These are phyloP conservation scores for Nakazawaea siamensis DNA, from an alignment of 805 yeast genomes.

Conservation along the genomic window DNA sequence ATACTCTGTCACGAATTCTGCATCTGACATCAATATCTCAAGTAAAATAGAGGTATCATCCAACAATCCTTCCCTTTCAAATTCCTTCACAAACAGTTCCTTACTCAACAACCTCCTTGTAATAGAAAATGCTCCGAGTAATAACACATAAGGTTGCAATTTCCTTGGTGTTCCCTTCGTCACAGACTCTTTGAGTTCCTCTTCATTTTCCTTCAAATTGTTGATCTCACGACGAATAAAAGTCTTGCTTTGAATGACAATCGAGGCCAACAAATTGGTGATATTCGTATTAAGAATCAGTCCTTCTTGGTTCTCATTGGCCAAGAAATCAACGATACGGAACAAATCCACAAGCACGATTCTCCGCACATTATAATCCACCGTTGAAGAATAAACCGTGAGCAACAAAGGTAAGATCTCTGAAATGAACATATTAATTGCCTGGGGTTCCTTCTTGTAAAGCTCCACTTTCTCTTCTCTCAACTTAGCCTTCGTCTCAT, in stretches of 20 bases:
- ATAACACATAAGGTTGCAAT: constrained; percentile 28
- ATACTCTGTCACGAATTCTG: constrained; percentile 4
- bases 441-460: constrained; percentile 19
- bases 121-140: constrained; percentile 44
- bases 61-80: constrained; percentile 70
- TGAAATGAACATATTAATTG: constrained; percentile 28
- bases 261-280: constrained; percentile 47
- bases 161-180: constrained; percentile 8
- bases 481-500: constrained; percentile 14
- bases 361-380: constrained; percentile 57
- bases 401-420: constrained; percentile 45
- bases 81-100: constrained; percentile 36
- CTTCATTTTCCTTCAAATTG: background rate
- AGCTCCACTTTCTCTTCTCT: constrained; percentile 26
- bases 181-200: constrained; percentile 6
- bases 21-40: constrained; percentile 16
- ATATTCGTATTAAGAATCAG: constrained; percentile 29
- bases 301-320: constrained; percentile 20
- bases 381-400: constrained; percentile 63
- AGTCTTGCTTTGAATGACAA: constrained; percentile 45
- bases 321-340: constrained; percentile 38
- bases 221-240: constrained; percentile 14
- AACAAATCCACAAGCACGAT: constrained; percentile 44
- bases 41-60: constrained; percentile 35
- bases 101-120: constrained; percentile 34